Evolutionary conservation across 2,329 filamentous ascomycete species (phyloP), one percentile per base, ranked within the genome.

Genomic region (Sclerotinia nivalis): DNA sequence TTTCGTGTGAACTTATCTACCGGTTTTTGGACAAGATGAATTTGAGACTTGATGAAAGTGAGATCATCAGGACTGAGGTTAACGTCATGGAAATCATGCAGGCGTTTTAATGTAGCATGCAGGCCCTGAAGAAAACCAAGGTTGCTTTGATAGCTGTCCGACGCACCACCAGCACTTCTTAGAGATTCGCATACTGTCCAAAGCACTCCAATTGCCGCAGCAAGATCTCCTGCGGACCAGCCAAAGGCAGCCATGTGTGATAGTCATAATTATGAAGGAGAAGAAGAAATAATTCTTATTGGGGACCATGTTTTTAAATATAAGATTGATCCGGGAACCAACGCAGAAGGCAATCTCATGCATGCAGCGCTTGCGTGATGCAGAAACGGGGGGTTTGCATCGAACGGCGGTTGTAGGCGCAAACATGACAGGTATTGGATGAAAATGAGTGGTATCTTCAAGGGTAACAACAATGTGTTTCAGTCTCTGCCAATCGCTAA

Each of bases 181-280:
- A 60, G 40, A 31, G 58, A 40, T 47, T 60, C 34, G 12, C 9
- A 31, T 8, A 60, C 40, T 34, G 37, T 28, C 25, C 13, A 40
- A 31, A 60, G 15, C 8, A 66, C 62, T 6, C 18, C 18, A 43
- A 66, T 43, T 4, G 62, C 62, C 1, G 62, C 20, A 12, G 37
- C 49, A 13, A 66, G 18, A 43, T 66, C 62, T 8, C 62, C 62
- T 6, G 20, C 62, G 9, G 62, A 66, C 62, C 62, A 66, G n/a
- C 62, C 62, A 28, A 55, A 66, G 31, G 22, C 49, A 12, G 62
- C 49, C 62, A 66, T 66, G n/a, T n/a, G 34, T 60, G 18, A 31
- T 31, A 18, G n/a, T 60, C 58, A 60, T 60, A 45, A 43, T 31
- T n/a, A n/a, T n/a, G 13, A 31, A 15, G 15, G 2, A 28, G 40